Evolutionary conservation across 148 eudicot species (phyloP).

Genomic region (Salicornia ramosissima): DNA sequence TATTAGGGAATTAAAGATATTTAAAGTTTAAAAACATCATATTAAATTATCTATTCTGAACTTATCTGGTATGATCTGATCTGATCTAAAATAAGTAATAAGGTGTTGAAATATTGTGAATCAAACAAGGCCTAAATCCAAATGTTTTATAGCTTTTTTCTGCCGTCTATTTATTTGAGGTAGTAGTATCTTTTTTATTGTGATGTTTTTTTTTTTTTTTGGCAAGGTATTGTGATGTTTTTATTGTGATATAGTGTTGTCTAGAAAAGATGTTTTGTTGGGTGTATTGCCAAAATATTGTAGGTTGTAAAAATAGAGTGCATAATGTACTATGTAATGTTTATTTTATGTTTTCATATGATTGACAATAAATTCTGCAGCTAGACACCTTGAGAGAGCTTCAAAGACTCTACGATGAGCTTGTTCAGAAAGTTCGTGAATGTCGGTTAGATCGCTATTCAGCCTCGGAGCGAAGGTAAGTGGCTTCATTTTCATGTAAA

Average conservation of each 20-base stretch:
- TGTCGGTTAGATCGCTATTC: conserved; percentile 83
- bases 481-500: conserved; percentile 3
- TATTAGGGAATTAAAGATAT: no score
- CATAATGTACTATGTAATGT: not conserved
- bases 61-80: no score
- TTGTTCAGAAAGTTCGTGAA: conserved; percentile 62
- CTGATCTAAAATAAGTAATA: no score
- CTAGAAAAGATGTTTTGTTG: not conserved
- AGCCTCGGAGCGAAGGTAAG: conserved; percentile 71
- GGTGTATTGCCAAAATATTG: not conserved
- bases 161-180: not conserved
- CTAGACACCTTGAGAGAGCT: conserved; percentile 66
- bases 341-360: conserved; percentile 3
- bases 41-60: no score
- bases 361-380: conserved; percentile 44
- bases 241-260: not conserved
- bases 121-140: no score
- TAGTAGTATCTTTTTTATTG: not conserved
- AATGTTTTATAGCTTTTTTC: not conserved
- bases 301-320: not conserved
- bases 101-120: no score
- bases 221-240: no score
- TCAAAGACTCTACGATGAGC: conserved; percentile 87
- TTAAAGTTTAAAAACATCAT: no score
- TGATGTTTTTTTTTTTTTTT: not conserved